These are phyloP conservation scores for Bremia lactucae DNA, from an alignment of 352 stramenopile species.

Conservation along the genomic window DNA sequence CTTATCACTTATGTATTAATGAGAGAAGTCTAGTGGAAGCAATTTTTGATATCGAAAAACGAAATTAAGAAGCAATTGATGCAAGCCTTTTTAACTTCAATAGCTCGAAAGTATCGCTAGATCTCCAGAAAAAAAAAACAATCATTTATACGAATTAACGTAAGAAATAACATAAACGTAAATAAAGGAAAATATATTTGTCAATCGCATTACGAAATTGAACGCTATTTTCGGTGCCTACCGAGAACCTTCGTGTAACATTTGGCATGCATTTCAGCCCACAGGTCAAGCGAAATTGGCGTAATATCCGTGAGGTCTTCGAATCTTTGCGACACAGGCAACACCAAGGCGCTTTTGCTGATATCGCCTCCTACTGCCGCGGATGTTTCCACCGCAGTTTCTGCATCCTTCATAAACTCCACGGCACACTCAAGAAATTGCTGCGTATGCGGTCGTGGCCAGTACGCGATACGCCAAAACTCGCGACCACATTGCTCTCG, in stretches of 20 bases:
- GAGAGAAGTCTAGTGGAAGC: too few species aligned
- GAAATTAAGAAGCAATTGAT: too few species aligned
- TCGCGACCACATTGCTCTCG: slow-evolving; percentile 24
- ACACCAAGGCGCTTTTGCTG: slow-evolving; percentile 15
- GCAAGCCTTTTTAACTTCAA: too few species aligned
- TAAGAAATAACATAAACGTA: too few species aligned
- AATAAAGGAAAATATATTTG: too few species aligned
- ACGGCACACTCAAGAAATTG: slow-evolving; percentile 41
- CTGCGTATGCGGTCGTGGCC: slow-evolving; percentile 31
- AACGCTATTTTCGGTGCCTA: slow-evolving; percentile 8
- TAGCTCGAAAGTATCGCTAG: too few species aligned
- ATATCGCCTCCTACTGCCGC: slow-evolving; percentile 7
- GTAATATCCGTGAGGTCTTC: slow-evolving; percentile 45
- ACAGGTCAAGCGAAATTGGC: slow-evolving; percentile 39
- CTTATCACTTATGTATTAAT: too few species aligned
- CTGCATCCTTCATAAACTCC: slow-evolving; percentile 24
- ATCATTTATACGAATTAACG: too few species aligned
- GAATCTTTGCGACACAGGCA: slow-evolving; percentile 39
- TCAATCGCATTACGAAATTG: too few species aligned
- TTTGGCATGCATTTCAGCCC: slow-evolving; percentile 39
- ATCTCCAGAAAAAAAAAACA: too few species aligned
- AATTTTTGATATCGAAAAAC: too few species aligned
- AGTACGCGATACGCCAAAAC: slow-evolving; percentile 53
- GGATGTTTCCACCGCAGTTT: slow-evolving; percentile 13
- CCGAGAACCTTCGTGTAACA: slow-evolving; percentile 33